A percentile compares a stretch with the other conserved stretches of the same genome.
Conservation (phyloP, 2,329 filamentous ascomycete genomes). For the Neonectria hederae region DNA sequence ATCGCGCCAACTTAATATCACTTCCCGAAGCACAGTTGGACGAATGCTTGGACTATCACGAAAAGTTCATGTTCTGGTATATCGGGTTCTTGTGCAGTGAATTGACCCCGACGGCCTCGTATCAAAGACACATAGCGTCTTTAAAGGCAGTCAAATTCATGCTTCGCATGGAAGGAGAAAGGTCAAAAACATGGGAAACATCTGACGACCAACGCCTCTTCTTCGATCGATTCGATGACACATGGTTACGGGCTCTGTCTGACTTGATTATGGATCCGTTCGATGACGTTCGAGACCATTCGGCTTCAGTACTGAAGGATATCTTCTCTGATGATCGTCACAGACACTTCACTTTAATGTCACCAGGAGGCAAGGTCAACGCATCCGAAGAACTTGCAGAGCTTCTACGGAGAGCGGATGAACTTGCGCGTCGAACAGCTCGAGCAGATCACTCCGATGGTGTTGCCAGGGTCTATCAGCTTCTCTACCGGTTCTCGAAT, state of each 20-base stretch:
- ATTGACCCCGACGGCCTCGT: constrained; percentile 82
- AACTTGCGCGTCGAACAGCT: constrained; percentile 73
- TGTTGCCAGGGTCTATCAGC: constrained; percentile 78
- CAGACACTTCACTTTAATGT: constrained; percentile 36
- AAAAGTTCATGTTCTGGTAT: constrained; percentile 79
- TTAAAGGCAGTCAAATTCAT: constrained; percentile 75
- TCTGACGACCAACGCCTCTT: constrained; percentile 52
- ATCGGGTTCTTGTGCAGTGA: constrained; percentile 76
- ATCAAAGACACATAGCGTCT: constrained; percentile 87
- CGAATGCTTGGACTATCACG: constrained; percentile 59
- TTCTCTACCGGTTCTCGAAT: constrained; percentile 69
- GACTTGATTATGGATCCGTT: constrained; percentile 90
- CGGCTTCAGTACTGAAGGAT: constrained; percentile 60
- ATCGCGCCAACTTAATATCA: constrained; percentile 52
- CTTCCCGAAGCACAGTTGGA: constrained; percentile 50
- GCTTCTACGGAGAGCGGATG: constrained; percentile 64
- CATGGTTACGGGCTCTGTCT: constrained; percentile 71
- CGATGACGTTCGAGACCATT: constrained; percentile 81
- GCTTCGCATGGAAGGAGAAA: constrained; percentile 74
- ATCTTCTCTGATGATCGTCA: constrained; percentile 56
- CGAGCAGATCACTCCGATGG: constrained; percentile 94
- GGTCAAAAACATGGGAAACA: constrained; percentile 52
- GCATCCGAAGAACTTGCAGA: constrained; percentile 50
- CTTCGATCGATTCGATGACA: constrained; percentile 55
- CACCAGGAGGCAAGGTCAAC: constrained; percentile 18